Conservation (phyloP, 2,329 filamentous ascomycete genomes). For the Aspergillus sp. region DNA sequence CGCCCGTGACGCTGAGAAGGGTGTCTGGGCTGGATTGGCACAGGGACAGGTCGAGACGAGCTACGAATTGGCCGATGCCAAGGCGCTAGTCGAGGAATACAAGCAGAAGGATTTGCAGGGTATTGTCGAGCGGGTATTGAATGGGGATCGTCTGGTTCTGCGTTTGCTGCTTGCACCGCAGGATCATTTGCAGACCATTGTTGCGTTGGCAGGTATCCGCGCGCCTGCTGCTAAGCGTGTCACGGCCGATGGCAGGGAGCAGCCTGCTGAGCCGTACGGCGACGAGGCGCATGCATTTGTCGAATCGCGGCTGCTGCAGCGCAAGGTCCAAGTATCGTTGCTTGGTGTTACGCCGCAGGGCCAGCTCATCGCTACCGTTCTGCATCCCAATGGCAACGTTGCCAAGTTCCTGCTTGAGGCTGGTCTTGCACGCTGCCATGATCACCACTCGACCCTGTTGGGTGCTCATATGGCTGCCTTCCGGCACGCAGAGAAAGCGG, state of each 20-base stretch:
- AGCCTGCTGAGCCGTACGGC: conserved; percentile 81
- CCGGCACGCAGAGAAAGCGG: conserved; percentile 77
- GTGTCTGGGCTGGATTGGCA: conserved; percentile 65
- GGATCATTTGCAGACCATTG: conserved; percentile 82
- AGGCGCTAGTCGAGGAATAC: conserved; percentile 69
- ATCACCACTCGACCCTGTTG: conserved; percentile 90
- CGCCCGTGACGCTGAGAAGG: conserved; percentile 72
- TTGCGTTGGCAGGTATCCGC: conserved; percentile 81
- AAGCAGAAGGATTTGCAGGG: conserved; percentile 80
- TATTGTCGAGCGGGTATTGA: conserved; percentile 84
- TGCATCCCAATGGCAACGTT: conserved; percentile 88
- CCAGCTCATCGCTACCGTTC: conserved; percentile 78
- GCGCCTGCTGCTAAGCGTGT: conserved; percentile 83
- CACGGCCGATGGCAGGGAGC: conserved; percentile 69
- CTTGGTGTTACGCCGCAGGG: conserved; percentile 84
- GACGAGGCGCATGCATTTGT: conserved; percentile 85
- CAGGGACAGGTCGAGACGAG: conserved; percentile 64
- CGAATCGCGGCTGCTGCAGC: conserved; percentile 77
- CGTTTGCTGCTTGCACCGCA: conserved; percentile 72
- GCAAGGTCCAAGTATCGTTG: conserved; percentile 73
- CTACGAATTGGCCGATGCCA: conserved; percentile 72
- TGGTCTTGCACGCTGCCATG: conserved; percentile 84
- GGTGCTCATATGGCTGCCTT: conserved; percentile 81
- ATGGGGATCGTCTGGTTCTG: conserved; percentile 81
- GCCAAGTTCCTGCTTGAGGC: conserved; percentile 83